Conservation (phyloP, 192 early-diverging fungal species). For the Coemansia sp. region DNA sequence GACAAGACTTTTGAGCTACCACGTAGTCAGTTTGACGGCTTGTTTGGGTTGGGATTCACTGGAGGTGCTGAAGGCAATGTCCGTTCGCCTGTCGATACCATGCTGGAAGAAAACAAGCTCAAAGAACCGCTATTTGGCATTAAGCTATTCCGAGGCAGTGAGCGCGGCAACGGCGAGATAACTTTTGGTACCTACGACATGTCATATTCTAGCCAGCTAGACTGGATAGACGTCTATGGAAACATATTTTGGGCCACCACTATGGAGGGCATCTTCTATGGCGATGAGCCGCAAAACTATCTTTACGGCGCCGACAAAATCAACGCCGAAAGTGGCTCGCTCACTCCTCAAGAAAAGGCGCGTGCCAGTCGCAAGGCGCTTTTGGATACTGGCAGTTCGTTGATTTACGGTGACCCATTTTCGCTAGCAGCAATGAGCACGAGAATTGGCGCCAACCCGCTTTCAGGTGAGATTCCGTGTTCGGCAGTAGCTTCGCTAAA, state of each 20-base stretch:
- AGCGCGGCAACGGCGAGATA: conserved; percentile 42
- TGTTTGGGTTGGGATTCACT: conserved; percentile 55
- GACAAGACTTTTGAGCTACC: conserved; percentile 46
- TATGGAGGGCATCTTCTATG: conserved; percentile 51
- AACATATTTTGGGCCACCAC: conserved; percentile 59
- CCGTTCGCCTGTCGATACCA: conserved; percentile 42
- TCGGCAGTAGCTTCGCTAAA: conserved; percentile 27
- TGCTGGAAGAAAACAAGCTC: conserved; percentile 37
- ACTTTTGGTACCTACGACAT: conserved; percentile 55
- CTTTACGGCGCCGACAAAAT: conserved; percentile 48
- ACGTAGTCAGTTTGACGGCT: conserved; percentile 52
- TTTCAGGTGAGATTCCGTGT: conserved; percentile 43
- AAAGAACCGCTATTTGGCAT: conserved; percentile 44
- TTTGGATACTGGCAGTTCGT: conserved; percentile 50
- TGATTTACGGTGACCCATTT: conserved; percentile 48
- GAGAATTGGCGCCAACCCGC: conserved; percentile 40
- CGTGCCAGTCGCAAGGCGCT: conserved; percentile 51
- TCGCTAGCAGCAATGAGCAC: conserved; percentile 43
- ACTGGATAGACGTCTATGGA: conserved; percentile 54
- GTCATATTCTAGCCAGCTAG: conserved; percentile 50
- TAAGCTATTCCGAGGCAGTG: conserved; percentile 31
- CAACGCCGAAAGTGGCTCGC: conserved; percentile 10
- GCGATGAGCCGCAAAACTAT: conserved; percentile 47
- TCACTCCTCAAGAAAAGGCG: conserved; percentile 25
- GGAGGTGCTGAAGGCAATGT: conserved; percentile 42